Base-by-base conservation (phyloP, 148 eudicot species). In the Nepenthes gracilis region DNA sequence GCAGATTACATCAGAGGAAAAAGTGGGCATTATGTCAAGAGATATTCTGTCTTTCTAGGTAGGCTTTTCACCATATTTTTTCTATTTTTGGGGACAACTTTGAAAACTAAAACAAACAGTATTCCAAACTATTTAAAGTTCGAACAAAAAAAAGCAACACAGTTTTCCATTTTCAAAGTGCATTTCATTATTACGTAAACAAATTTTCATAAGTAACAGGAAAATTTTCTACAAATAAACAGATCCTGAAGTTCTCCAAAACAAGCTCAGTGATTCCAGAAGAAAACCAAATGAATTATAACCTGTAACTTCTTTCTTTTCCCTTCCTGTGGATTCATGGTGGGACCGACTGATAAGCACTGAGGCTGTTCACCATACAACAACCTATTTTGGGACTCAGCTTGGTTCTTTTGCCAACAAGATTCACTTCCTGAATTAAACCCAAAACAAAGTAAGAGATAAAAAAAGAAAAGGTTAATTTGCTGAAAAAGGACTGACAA, bases 231-330 rank as follows among this genome's bases (percentile, higher is more conserved):
- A 23, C 23, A 23, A 23, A 23, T 23, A 23, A 23, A 4, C 54
- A 48, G 40, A 8, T 54, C 45, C 59, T 59, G 32, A 47, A 40
- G 12, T 36, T 6, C 4, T 14, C 2, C 47, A 33, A 36, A 11
- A 43, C 45, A 15, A 59, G 33, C 34, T 51, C 45, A 40, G 45
- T 8, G 8, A 40, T 0, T 40, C 45, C 2, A 11, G 34, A 69
- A 54, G 2, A 36, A 10, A 59, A 60, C 36, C 32, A 36, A 45
- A 48, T 62, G 47, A 58, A 83, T 84, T 82, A 80, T 86, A 54
- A 68, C 71, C 54, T 75, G 84, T 14, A 63, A 64, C 50, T 57
- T 43, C 71, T 75, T 81, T 33, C 78, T 68, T 71, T 80, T 81
- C 63, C 49, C 78, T 48, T 76, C 73, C 43, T 59, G 69, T 43